Evolutionary conservation across 768 basidiomycete species (phyloP).

Genomic region (Rhodocollybia butyracea): DNA sequence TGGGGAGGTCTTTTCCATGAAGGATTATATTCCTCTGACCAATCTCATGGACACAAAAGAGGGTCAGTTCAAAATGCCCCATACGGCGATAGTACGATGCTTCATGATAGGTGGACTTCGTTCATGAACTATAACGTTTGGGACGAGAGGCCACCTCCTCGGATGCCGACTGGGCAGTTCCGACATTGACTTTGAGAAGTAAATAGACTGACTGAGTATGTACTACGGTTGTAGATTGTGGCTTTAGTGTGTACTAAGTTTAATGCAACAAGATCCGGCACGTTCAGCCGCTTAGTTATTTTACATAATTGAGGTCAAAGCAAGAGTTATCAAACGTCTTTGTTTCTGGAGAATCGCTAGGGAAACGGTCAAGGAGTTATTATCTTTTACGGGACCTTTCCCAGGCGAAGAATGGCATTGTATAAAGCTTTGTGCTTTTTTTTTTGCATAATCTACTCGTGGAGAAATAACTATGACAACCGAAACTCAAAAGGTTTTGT

Average conservation of each 20-base stretch:
- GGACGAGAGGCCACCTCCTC: neutral
- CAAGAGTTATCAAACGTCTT: neutral
- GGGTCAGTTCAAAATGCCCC: constrained; percentile 2
- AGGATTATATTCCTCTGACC: constrained; percentile 21
- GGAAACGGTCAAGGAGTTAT: too few species aligned
- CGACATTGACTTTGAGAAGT: neutral
- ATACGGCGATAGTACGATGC: constrained; percentile 18
- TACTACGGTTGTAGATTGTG: neutral
- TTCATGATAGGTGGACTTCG: constrained; percentile 39
- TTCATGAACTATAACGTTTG: constrained; percentile 32
- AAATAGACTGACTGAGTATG: neutral
- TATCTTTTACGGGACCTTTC: too few species aligned
- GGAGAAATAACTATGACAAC: too few species aligned
- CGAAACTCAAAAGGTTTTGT: too few species aligned
- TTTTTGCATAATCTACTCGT: too few species aligned
- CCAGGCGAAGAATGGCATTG: too few species aligned
- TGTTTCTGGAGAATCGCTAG: too few species aligned
- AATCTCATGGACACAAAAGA: constrained; percentile 7
- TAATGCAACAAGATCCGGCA: neutral
- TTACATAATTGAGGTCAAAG: neutral
- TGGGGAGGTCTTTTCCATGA: constrained; percentile 38
- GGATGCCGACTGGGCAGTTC: neutral
- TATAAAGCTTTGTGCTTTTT: too few species aligned
- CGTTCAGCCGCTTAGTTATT: neutral
- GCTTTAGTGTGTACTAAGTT: neutral